Conservation (phyloP, 1,284 basidiomycete genomes). For the Leccinum angustisporum region DNA sequence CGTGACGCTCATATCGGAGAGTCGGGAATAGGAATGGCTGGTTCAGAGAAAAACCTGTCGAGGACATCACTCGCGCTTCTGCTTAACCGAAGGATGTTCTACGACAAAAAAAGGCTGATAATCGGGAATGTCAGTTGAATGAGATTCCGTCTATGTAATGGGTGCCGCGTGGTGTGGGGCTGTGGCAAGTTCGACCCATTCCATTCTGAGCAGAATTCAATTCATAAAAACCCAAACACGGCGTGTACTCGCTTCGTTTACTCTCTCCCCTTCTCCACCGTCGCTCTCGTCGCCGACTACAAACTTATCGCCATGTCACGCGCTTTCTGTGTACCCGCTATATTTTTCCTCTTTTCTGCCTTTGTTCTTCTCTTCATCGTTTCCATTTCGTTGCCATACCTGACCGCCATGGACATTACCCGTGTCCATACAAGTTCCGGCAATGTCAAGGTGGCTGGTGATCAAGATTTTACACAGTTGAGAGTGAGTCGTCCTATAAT, state of each 20-base stretch:
- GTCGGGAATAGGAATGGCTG: background rate
- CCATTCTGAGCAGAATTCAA: slow-evolving; percentile 11
- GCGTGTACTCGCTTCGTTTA: slow-evolving; percentile 5
- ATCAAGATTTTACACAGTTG: slow-evolving; percentile 43
- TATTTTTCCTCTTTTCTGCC: slow-evolving; percentile 60
- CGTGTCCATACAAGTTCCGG: slow-evolving; percentile 48
- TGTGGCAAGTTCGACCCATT: slow-evolving; percentile 1
- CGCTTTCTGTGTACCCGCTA: slow-evolving; percentile 63
- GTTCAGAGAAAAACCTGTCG: background rate
- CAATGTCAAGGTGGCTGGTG: slow-evolving; percentile 31
- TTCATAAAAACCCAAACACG: slow-evolving; percentile 20
- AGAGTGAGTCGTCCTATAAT: slow-evolving; percentile 51
- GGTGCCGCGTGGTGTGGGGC: background rate
- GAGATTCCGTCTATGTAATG: background rate
- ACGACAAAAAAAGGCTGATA: background rate
- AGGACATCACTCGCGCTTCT: too few species aligned
- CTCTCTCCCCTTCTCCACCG: slow-evolving; percentile 11
- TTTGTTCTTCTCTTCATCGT: slow-evolving; percentile 66
- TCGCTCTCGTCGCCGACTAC: background rate
- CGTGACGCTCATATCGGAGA: background rate
- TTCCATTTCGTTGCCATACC: slow-evolving; percentile 67
- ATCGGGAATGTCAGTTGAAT: too few species aligned
- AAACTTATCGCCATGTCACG: slow-evolving; percentile 42
- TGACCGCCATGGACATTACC: slow-evolving; percentile 62
- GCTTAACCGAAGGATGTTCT: background rate